phyloP scores from a whole-genome alignment of 176 grass and related monocot genomes.

The Paspalum vaginatum region DNA sequence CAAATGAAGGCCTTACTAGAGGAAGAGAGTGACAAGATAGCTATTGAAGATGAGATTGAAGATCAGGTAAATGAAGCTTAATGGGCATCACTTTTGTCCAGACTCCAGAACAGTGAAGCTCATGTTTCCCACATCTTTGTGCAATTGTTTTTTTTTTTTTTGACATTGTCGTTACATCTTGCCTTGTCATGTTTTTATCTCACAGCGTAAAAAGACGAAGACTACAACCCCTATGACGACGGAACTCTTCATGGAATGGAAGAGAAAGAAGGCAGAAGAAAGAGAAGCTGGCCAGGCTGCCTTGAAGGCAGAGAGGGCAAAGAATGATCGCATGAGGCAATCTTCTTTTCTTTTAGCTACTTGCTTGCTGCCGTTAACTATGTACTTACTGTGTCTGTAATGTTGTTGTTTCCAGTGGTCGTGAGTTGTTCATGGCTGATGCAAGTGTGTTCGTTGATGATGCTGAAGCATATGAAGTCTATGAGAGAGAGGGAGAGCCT shows the following conservation, averaged over 20 bases:
- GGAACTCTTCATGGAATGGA: slow-evolving; percentile 95
- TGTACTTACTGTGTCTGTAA: slow-evolving; percentile 18
- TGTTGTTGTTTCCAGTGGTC: slow-evolving; percentile 74
- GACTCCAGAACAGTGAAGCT: slow-evolving; percentile 12
- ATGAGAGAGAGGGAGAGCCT: slow-evolving; percentile 73
- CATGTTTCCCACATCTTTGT: slow-evolving; percentile 8
- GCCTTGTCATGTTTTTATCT: slow-evolving; percentile 37
- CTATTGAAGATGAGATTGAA: slow-evolving; percentile 99
- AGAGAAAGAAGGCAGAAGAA: slow-evolving; percentile 88
- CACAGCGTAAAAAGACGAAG: slow-evolving; percentile 77
- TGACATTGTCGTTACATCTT: slow-evolving; percentile 17
- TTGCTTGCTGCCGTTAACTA: background rate
- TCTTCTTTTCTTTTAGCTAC: slow-evolving; percentile 23
- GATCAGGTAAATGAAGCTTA: slow-evolving; percentile 60
- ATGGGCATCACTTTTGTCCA: slow-evolving; percentile 19
- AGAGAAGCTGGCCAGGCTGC: slow-evolving; percentile 78
- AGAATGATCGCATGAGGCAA: slow-evolving; percentile 99
- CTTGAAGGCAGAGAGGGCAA: slow-evolving; percentile 85
- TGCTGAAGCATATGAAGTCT: slow-evolving; percentile 94
- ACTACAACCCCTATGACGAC: slow-evolving; percentile 78
- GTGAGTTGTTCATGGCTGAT: slow-evolving; percentile 93
- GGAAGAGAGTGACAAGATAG: slow-evolving; percentile 86
- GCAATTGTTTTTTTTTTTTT: slow-evolving; percentile 2
- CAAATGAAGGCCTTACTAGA: slow-evolving; percentile 99
- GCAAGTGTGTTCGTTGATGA: slow-evolving; percentile 96